Base-by-base conservation (phyloP, 2,329 filamentous ascomycete species). In the Fusarium temperatum region DNA sequence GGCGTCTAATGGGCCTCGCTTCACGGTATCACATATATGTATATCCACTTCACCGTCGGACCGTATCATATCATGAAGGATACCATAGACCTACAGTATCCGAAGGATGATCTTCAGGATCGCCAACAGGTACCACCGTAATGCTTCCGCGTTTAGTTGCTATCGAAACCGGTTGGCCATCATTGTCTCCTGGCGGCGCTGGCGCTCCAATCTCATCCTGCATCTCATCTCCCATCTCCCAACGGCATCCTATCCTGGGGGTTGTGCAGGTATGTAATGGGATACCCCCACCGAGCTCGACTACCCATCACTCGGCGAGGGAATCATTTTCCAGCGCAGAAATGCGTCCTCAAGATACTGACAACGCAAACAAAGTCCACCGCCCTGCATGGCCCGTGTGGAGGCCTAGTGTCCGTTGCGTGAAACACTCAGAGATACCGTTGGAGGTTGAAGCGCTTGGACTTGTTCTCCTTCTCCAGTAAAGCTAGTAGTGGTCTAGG, bases 321-420 rank as follows among this genome's bases (percentile, higher is more conserved):
- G 60, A 56, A 45, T 45, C 56, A n/a, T 39, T 47, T 58, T 70
- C 60, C 56, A 62, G 65, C 68, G 71, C 66, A 73, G 63, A 70
- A 70, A 57, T 45, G 55, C 62, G 72, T 75, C 66, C 59, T 60
- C 35, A 56, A 66, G 51, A 70, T 57, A 66, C 39, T 26, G 42
- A 76, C 60, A 67, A 44, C 28, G 26, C 63, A 68, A 57, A 54
- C 66, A 56, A 55, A 56, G 63, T 65, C 65, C 67, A 66, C 64
- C 35, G 50, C 38, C 60, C 39, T 73, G 65, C 63, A 66, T 76
- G 63, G 69, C 56, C 59, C 28, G 66, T 74, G 72, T 73, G 50
- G 38, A 57, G 44, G 59, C 35, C 42, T 44, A 55, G 64, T 68
- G 60, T 55, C 64, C 57, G 45, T 74, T 61, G 62, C 39, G 54